Conservation (phyloP, 2,329 filamentous ascomycete genomes). For the Ophiobolus disseminans region DNA sequence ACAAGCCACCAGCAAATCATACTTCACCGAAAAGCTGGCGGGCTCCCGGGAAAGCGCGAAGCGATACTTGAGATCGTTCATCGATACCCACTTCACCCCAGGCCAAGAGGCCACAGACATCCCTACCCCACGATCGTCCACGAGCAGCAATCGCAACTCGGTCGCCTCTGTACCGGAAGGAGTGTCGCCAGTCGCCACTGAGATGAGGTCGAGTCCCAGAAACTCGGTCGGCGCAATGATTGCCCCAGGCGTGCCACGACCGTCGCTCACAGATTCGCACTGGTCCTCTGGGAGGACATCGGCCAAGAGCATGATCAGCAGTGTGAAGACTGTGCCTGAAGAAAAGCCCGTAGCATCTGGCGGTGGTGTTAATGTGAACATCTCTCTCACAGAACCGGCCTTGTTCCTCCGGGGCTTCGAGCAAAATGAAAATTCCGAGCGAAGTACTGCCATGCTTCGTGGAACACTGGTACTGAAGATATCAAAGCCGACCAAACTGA, state of each 20-base stretch:
- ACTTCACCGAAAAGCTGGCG: slow-evolving; percentile 57
- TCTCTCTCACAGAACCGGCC: slow-evolving; percentile 79
- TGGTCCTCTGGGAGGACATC: slow-evolving; percentile 46
- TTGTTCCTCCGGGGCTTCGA: slow-evolving; percentile 82
- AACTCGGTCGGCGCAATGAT: slow-evolving; percentile 43
- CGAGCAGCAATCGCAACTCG: slow-evolving; percentile 38
- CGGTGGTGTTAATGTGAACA: slow-evolving; percentile 76
- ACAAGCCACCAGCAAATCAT: slow-evolving; percentile 44
- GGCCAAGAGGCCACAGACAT: slow-evolving; percentile 30
- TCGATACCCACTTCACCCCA: slow-evolving; percentile 45
- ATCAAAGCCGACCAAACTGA: slow-evolving; percentile 90
- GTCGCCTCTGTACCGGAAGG: slow-evolving; percentile 37
- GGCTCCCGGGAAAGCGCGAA: slow-evolving; percentile 58
- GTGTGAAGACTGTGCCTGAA: slow-evolving; percentile 46
- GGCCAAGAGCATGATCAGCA: slow-evolving; percentile 44
- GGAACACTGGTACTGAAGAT: slow-evolving; percentile 83
- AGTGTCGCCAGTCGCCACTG: slow-evolving; percentile 36
- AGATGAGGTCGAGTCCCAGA: slow-evolving; percentile 50
- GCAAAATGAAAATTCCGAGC: slow-evolving; percentile 67
- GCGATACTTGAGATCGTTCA: slow-evolving; percentile 57
- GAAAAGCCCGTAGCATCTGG: slow-evolving; percentile 79
- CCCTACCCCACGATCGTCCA: slow-evolving; percentile 33
- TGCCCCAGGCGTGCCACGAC: slow-evolving; percentile 48
- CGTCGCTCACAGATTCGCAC: slow-evolving; percentile 51
- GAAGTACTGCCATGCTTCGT: slow-evolving; percentile 81